Evolutionary conservation across 805 yeast species (phyloP), one percentile per base, ranked within the genome.

Genomic region (Yueomyces sinensis): DNA sequence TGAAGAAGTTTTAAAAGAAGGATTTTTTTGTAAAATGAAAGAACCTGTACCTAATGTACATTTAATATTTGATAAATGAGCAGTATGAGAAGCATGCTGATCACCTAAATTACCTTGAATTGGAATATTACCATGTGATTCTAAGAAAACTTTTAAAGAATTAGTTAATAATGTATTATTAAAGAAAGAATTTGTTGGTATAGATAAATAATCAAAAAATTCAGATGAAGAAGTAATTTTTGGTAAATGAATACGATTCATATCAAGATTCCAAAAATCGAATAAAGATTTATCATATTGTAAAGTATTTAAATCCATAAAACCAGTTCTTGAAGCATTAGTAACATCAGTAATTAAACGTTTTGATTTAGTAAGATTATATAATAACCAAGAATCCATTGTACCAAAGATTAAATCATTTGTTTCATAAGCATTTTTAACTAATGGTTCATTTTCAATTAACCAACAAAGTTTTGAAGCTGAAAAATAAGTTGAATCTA

Each of bases 41-140:
- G 94, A 82, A 41, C 97, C 97, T 1, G 97, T 87, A 42, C 97
- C 97, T 51, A 86, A 87, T 9, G 97, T 87, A 66, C 94, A 84
- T 59, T 87, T 87, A 31, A 95, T 95, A 31, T 79, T 74, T 1
- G 95, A 95, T 58, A 82, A 59, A 59, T 87, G 95, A 27, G 96
- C 97, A 33, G 86, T 94, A 40, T 89, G 59, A 2, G 96, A 91
- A 2, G 95, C 84, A 37, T 87, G 74, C 63, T 87, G 97, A 61
- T 87, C 97, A 39, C 96, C 96, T 22, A 87, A 65, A 59, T 94
- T 82, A 31, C 95, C 95, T 46, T 82, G 72, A 38, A 87, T 74
- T 25, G 95, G 94, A 19, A 77, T 65, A 31, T 78, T 65, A 18
- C 72, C 50, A 27, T 59, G 49, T 37, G 70, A 5, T 5, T 7